These are phyloP conservation scores for Dothideomycetes sp. DNA, from an alignment of 2,329 filamentous ascomycete species.

Conservation along the genomic window DNA sequence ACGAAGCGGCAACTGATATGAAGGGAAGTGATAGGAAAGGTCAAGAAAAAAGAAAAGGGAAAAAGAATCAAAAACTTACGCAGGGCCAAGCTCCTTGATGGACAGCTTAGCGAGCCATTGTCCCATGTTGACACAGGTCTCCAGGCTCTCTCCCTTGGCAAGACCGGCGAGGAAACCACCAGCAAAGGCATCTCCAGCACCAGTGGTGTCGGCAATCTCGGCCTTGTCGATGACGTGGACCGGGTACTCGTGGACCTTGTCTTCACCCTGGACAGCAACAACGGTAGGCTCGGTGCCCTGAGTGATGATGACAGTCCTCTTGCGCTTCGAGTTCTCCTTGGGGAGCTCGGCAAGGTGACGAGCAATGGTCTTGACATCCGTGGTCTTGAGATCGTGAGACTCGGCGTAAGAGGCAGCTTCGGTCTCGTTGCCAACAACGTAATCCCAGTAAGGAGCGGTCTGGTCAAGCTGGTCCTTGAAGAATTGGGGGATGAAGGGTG, in stretches of 20 bases:
- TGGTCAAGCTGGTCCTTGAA: slow-evolving; percentile 93
- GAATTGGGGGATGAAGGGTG: slow-evolving; percentile 92
- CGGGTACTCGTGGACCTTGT: slow-evolving; percentile 60
- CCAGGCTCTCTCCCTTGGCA: slow-evolving; percentile 70
- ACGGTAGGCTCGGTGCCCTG: slow-evolving; percentile 89
- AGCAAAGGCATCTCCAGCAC: slow-evolving; percentile 90
- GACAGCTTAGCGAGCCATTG: slow-evolving; percentile 93
- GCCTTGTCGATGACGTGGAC: slow-evolving; percentile 68
- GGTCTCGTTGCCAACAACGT: slow-evolving; percentile 92
- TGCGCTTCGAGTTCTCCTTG: slow-evolving; percentile 80
- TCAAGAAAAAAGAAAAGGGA: slow-evolving; percentile 3
- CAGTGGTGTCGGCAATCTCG: slow-evolving; percentile 91
- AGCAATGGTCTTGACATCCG: slow-evolving; percentile 74
- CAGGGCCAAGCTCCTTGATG: slow-evolving; percentile 90
- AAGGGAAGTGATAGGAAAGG: no score
- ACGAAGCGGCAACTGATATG: no score
- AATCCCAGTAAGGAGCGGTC: slow-evolving; percentile 85
- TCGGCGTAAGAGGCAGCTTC: slow-evolving; percentile 84
- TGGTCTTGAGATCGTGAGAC: slow-evolving; percentile 61
- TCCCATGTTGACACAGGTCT: slow-evolving; percentile 75
- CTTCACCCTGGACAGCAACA: slow-evolving; percentile 53
- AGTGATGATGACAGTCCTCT: slow-evolving; percentile 82
- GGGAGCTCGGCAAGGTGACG: slow-evolving; percentile 76
- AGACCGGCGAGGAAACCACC: slow-evolving; percentile 87
- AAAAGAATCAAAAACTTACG: slow-evolving; percentile 51